Evolutionary conservation across 2,329 filamentous ascomycete species (phyloP), one percentile per base, ranked within the genome.

Genomic region (Malbranchea cinnamomea): DNA sequence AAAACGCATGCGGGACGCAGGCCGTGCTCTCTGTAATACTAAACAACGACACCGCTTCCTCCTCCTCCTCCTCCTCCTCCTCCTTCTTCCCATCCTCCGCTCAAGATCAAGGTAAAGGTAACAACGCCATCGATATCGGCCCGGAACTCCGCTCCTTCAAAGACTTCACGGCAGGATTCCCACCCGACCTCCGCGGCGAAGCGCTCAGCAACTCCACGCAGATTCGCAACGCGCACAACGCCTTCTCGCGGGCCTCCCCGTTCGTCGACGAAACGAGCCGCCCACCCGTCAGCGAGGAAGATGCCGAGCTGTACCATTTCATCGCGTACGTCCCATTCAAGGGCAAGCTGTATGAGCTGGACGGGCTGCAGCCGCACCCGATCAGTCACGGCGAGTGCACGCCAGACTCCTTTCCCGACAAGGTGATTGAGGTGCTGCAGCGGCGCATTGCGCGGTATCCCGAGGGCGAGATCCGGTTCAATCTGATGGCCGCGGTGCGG

Each of bases 1-100:
- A 95, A 57, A 98, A 98, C 57, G 89, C 89, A 5, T 98, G 89
- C 59, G 89, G 85, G 25, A 98, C 89, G 10, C 89, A 98, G 56
- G 89, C 89, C 3, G 71, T 98, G 26, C 71, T 98, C 23, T 89
- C 80, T 31, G 81, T 95, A 32, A 68, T 95, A 18, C 64, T 98
- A 42, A 98, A 98, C 62, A 79, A 91, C 54, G 65, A 59, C 32
- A 53, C 52, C 19, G 39, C 50, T 0, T 26, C 46, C 9, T 28
- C 46, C 0, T 41, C 41, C 3, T 33, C 44, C 2, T 38, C 41
- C 1, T 37, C 51, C 0, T 22, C 35, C 8, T 31, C 41, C 1
- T 43, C 34, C 12, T 31, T 23, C 9, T n/a, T n/a, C n/a, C n/a
- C n/a, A n/a, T 24, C 17, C 8, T 28, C 34, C 5, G 28, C 35